Evolutionary conservation across 257 asterid species (phyloP).

Genomic region (Gynochthodes officinalis): DNA sequence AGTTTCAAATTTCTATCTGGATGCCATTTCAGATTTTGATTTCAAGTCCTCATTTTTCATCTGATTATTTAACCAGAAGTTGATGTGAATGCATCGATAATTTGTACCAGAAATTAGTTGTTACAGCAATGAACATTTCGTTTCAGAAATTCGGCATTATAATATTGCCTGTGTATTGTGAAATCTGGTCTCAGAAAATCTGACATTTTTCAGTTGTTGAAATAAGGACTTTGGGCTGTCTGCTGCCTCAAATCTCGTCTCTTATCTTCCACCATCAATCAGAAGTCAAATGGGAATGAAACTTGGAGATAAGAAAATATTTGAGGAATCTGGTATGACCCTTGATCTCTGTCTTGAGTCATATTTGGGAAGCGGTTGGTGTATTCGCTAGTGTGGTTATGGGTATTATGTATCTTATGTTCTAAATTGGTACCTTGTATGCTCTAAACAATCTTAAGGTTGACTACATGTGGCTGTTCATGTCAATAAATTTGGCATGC

Average conservation of each 20-base stretch:
- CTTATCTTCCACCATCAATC: conserved; percentile 63
- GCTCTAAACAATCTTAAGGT: background rate
- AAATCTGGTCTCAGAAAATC: conserved; percentile 7
- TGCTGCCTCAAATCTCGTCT: conserved; percentile 49
- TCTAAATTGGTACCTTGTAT: background rate
- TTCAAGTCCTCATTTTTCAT: background rate
- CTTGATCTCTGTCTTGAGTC: background rate
- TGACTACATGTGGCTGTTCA: background rate
- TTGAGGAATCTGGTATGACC: conserved; percentile 44
- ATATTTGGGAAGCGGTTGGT: background rate
- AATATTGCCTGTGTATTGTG: background rate
- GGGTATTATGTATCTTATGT: background rate
- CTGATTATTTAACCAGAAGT: background rate
- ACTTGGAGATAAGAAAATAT: conserved; percentile 44
- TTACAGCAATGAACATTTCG: background rate
- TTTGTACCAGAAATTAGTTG: background rate
- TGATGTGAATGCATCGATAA: background rate
- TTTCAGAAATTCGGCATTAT: background rate
- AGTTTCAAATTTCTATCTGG: background rate
- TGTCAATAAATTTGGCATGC: background rate
- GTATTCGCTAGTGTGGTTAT: background rate
- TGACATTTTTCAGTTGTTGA: conserved; percentile 26
- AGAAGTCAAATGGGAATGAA: conserved; percentile 51
- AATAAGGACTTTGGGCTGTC: conserved; percentile 64
- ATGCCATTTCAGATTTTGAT: background rate